Conservation (phyloP, 495 filamentous ascomycete species). For the Daldinia bambusicola region DNA sequence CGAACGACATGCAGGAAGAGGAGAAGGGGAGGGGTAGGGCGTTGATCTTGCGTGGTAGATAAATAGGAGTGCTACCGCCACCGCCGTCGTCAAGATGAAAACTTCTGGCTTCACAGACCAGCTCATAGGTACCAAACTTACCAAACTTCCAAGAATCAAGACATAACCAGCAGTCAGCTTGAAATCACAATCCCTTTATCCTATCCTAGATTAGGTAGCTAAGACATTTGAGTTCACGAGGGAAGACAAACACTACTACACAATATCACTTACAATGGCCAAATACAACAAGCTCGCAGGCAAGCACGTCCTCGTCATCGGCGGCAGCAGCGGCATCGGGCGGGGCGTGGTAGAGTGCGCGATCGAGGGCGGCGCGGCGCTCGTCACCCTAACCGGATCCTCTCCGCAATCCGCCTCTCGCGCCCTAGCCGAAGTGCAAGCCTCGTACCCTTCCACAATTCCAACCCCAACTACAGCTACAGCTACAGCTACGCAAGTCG, state of each 20-base stretch:
- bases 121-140: neutral
- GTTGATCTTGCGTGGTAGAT: neutral
- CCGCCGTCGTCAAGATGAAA: neutral
- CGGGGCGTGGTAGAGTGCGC: slow-evolving; percentile 62
- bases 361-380: slow-evolving; percentile 58
- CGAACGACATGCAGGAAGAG: neutral
- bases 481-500: slow-evolving; percentile 40
- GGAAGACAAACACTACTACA: neutral
- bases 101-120: neutral
- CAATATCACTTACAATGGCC: slow-evolving; percentile 49
- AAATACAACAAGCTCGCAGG: slow-evolving; percentile 55
- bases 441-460: no score
- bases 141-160: neutral
- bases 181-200: slow-evolving; percentile 51
- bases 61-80: slow-evolving; percentile 19
- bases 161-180: slow-evolving; percentile 8
- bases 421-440: slow-evolving; percentile 52
- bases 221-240: no score
- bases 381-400: slow-evolving; percentile 66
- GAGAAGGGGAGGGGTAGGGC: neutral
- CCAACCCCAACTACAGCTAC: no score
- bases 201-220: no score
- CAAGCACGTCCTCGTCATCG: slow-evolving; percentile 63
- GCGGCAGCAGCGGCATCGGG: slow-evolving; percentile 67
- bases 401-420: slow-evolving; percentile 52